These are phyloP conservation scores for Fusarium haematococcum DNA, from an alignment of 2,329 filamentous ascomycete species.

Conservation along the genomic window DNA sequence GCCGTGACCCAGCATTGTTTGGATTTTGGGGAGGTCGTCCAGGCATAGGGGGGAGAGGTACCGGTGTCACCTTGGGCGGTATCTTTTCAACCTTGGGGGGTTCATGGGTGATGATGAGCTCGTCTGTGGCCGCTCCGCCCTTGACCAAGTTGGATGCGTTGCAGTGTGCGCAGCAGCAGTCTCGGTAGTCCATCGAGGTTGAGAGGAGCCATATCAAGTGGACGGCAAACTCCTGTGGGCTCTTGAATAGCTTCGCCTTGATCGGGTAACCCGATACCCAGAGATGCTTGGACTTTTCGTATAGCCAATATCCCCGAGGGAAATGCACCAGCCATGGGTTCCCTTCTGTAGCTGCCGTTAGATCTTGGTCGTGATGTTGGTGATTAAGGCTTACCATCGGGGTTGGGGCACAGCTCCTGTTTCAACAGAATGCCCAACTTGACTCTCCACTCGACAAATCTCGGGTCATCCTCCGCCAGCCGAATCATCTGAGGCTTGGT, in stretches of 20 bases:
- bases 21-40: conserved; percentile 51
- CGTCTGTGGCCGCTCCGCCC: conserved; percentile 41
- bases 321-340: conserved; percentile 60
- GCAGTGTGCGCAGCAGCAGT: conserved; percentile 65
- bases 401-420: conserved; percentile 57
- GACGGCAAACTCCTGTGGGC: conserved; percentile 64
- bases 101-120: conserved; percentile 41
- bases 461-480: conserved; percentile 56
- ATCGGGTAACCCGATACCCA: conserved; percentile 63
- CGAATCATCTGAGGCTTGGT: conserved; percentile 58
- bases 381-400: conserved; percentile 49
- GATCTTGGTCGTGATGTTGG: not conserved
- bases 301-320: conserved; percentile 60
- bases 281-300: conserved; percentile 61
- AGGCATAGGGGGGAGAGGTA: conserved; percentile 51
- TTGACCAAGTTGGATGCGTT: conserved; percentile 49
- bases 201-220: conserved; percentile 66
- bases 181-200: conserved; percentile 58
- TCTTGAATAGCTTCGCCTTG: conserved; percentile 62
- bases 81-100: conserved; percentile 42
- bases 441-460: conserved; percentile 59
- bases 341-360: conserved; percentile 51
- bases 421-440: conserved; percentile 60
- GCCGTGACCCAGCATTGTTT: conserved; percentile 34
- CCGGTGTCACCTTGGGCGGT: conserved; percentile 51